Conservation (phyloP, 2,329 filamentous ascomycete genomes). For the Trichoderma hamatum region DNA sequence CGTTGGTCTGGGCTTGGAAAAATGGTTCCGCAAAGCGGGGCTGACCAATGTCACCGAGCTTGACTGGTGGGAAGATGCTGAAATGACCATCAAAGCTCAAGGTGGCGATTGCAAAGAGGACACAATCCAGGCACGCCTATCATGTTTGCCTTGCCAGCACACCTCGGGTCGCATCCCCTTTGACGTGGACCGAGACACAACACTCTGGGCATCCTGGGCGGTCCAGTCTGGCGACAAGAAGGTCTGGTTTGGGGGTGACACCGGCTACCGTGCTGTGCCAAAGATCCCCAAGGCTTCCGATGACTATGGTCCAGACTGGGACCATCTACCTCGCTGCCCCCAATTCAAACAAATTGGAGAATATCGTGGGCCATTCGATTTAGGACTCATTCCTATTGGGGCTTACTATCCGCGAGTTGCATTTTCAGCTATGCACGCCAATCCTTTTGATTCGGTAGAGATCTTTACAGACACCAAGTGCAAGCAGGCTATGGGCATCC, state of each 20-base stretch:
- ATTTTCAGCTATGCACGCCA: slow-evolving; percentile 82
- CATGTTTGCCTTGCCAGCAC: slow-evolving; percentile 85
- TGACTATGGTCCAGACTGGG: slow-evolving; percentile 70
- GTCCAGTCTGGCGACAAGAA: slow-evolving; percentile 72
- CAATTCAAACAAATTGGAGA: slow-evolving; percentile 84
- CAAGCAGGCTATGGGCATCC: slow-evolving; percentile 77
- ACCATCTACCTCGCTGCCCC: slow-evolving; percentile 72
- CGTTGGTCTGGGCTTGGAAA: slow-evolving; percentile 78
- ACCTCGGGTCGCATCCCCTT: slow-evolving; percentile 68
- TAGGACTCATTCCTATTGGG: slow-evolving; percentile 91
- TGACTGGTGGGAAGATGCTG: slow-evolving; percentile 91
- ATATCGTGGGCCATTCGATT: slow-evolving; percentile 81
- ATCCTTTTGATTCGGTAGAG: slow-evolving; percentile 84
- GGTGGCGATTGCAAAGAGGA: slow-evolving; percentile 38
- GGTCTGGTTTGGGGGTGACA: slow-evolving; percentile 90
- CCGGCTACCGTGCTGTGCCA: slow-evolving; percentile 82
- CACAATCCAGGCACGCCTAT: slow-evolving; percentile 69
- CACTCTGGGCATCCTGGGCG: slow-evolving; percentile 88
- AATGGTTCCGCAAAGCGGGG: slow-evolving; percentile 75
- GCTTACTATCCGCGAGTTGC: slow-evolving; percentile 75
- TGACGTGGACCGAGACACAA: slow-evolving; percentile 64
- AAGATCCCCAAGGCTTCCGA: slow-evolving; percentile 62
- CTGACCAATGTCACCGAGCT: slow-evolving; percentile 81
- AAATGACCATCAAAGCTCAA: slow-evolving; percentile 60
- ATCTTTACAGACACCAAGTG: slow-evolving; percentile 87